Conservation (phyloP, 1,139 yeast species). For the Blastobotrys niveus region DNA sequence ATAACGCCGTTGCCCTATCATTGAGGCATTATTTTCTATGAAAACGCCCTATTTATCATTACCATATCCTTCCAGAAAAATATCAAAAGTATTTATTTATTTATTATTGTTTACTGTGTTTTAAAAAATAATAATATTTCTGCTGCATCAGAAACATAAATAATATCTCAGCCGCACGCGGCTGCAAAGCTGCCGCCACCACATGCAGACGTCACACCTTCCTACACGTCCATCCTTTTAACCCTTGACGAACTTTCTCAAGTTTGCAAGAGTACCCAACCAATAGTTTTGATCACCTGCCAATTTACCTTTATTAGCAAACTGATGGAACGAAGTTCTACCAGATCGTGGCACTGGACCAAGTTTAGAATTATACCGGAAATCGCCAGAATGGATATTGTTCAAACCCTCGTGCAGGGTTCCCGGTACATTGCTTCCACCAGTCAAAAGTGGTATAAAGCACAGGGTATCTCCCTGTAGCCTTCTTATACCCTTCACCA, state of each 20-base stretch:
- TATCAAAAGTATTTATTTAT: too few relatives aligned
- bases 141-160: too few relatives aligned
- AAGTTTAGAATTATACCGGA: slow-evolving; percentile 4
- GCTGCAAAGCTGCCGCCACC: too few relatives aligned
- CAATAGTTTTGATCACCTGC: slow-evolving; percentile 13
- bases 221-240: too few relatives aligned
- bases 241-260: slow-evolving; percentile 13
- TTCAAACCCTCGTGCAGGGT: slow-evolving; percentile 6
- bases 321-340: slow-evolving; percentile 10
- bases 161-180: too few relatives aligned
- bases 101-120: too few relatives aligned
- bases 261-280: slow-evolving; percentile 11
- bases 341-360: slow-evolving; percentile 10
- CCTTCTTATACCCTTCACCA: slow-evolving; percentile 11
- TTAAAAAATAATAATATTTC: too few relatives aligned
- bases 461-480: slow-evolving; percentile 13
- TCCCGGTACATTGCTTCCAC: slow-evolving; percentile 14
- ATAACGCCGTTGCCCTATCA: too few relatives aligned
- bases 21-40: too few relatives aligned
- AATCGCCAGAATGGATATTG: slow-evolving; percentile 14
- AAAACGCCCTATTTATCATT: too few relatives aligned
- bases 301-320: slow-evolving; percentile 10
- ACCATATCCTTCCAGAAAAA: too few relatives aligned
- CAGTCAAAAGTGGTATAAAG: slow-evolving; percentile 13
- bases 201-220: too few relatives aligned